These are phyloP conservation scores for Haplosporangium gracile DNA, from an alignment of 192 early-diverging fungal genomes.

Conservation along the genomic window DNA sequence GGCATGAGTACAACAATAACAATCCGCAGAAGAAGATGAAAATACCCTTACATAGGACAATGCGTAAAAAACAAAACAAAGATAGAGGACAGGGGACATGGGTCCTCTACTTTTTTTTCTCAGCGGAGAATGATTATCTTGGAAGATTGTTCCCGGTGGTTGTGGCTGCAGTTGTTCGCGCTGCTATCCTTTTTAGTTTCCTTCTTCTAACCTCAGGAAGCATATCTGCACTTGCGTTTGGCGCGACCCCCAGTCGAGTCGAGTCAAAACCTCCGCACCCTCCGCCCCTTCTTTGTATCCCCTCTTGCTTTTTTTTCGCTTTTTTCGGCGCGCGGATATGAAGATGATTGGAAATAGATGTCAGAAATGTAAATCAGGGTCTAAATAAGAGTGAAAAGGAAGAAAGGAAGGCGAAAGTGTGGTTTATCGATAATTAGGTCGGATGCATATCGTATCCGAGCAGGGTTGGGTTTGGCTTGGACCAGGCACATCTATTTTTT, in stretches of 20 bases:
- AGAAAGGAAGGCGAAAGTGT: not conserved
- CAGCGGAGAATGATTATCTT: not conserved
- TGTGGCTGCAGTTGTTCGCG: not conserved
- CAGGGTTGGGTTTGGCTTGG: not conserved
- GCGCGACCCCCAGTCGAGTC: too few relatives aligned
- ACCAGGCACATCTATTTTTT: constrained; percentile 3
- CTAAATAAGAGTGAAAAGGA: not conserved
- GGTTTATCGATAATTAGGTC: not conserved
- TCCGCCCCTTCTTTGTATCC: too few relatives aligned
- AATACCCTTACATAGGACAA: not conserved
- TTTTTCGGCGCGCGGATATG: not conserved
- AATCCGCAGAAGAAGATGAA: too few relatives aligned
- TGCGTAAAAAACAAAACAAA: not conserved
- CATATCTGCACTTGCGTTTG: too few relatives aligned
- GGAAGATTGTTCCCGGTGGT: not conserved
- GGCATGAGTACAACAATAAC: not conserved
- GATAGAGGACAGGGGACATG: not conserved
- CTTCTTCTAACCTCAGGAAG: too few relatives aligned
- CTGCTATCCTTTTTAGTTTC: too few relatives aligned
- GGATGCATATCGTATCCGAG: not conserved
- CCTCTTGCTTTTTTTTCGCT: not conserved
- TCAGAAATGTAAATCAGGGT: not conserved
- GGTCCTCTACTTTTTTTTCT: not conserved
- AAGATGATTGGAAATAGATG: not conserved
- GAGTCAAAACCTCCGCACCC: too few relatives aligned